phyloP scores from a whole-genome alignment of 2,329 filamentous ascomycete genomes.

The Nigrospora oryzae region DNA sequence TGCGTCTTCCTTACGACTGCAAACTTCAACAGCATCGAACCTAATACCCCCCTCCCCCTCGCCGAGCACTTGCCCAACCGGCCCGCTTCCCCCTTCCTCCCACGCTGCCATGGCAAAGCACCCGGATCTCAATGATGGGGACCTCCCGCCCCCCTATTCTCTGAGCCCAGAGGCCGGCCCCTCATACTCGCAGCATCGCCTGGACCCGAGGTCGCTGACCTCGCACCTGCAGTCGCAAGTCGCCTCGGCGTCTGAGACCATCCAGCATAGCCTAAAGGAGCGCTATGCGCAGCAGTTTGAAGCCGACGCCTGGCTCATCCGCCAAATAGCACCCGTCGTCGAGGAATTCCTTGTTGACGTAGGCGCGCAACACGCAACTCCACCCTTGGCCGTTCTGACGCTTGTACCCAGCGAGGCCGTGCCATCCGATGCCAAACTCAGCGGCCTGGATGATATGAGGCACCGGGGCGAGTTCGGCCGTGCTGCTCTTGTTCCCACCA shows the following conservation, averaged over 20 bases:
- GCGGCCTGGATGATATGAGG: conserved; percentile 18
- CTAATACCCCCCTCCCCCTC: too few species aligned
- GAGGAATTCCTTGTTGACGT: conserved; percentile 31
- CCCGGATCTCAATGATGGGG: neutral
- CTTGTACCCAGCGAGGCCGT: conserved; percentile 35
- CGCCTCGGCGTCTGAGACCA: conserved; percentile 24
- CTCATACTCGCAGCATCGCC: conserved; percentile 1
- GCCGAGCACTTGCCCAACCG: neutral
- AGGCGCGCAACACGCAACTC: conserved; percentile 19
- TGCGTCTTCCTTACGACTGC: too few species aligned
- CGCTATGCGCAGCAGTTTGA: conserved; percentile 23
- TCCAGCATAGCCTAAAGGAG: conserved; percentile 23
- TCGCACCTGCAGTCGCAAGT: conserved; percentile 23
- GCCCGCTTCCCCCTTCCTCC: neutral
- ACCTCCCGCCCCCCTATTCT: conserved; percentile 15
- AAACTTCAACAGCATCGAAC: too few species aligned
- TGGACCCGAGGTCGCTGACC: conserved; percentile 9
- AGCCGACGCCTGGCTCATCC: conserved; percentile 28
- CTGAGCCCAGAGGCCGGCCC: neutral
- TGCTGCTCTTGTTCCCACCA: conserved; percentile 10
- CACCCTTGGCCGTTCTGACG: conserved; percentile 30
- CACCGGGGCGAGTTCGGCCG: conserved; percentile 16
- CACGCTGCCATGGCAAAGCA: conserved; percentile 7
- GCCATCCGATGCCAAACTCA: conserved; percentile 14
- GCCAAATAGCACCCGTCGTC: conserved; percentile 30